Base-by-base conservation (phyloP, 768 basidiomycete species). In the Rhizopogon rudus region DNA sequence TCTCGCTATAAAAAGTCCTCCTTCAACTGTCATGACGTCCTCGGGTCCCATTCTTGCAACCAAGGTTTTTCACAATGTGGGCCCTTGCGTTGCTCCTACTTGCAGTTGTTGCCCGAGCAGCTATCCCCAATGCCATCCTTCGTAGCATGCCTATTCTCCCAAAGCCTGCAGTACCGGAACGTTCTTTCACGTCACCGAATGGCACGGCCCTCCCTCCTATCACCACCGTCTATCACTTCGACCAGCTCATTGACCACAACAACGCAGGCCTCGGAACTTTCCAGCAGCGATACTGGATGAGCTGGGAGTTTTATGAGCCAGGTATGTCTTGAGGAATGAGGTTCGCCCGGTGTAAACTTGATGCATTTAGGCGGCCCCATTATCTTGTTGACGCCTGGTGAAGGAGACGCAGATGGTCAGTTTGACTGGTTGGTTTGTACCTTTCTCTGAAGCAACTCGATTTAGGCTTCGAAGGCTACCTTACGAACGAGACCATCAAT, bases 241-340 rank as follows among this genome's bases (percentile, higher is more conserved):
- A 70, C 43, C 69, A 71, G 49, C 45, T 67, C 40, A 69, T 66
- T 51, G 79, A 81, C 61, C 81, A 81, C 63, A 75, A 64, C 33
- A 70, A 81, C 58, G 81, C 84, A 16, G 71, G 75, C 29, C 70
- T 80, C 22, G 88, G 88, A n/a, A 89, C 86, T 20, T 90, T 90
- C 71, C 74, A 82, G 65, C 88, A 89, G 68, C 79, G 87, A 37
- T 89, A 77, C 68, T 89, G 86, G 86, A 75, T 80, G 56, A 81
- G 81, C 28, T 85, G 75, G 67, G 83, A 88, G 65, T 86, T 75
- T 62, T 88, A 88, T 59, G 73, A 84, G 65, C 56, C 69, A 39
- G 79, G 81, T 78, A 53, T 46, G 31, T 37, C 17, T 8, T 33
- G 9, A 33, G 31, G 3, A 33, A 7, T 10, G 31, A 33, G 31